These are phyloP conservation scores for Xylaria sp. DNA, from an alignment of 2,329 filamentous ascomycete genomes.

Conservation along the genomic window DNA sequence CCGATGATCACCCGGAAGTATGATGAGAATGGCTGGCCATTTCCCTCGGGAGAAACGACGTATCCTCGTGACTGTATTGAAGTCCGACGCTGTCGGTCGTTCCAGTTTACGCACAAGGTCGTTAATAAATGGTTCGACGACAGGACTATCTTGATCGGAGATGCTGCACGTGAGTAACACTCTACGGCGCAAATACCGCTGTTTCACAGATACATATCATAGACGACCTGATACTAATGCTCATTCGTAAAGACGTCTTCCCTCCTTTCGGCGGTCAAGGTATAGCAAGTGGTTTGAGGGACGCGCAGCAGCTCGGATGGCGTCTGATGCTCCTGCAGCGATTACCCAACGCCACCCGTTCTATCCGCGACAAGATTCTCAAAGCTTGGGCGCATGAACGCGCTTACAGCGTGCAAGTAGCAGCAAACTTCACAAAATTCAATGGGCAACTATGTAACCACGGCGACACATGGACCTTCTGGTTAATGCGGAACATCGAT, in stretches of 20 bases:
- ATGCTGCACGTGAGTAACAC: conserved; percentile 51
- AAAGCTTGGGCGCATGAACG: conserved; percentile 33
- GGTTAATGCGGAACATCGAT: conserved; percentile 28
- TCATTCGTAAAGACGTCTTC: conserved; percentile 45
- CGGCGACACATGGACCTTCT: conserved; percentile 29
- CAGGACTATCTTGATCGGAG: conserved; percentile 52
- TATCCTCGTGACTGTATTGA: conserved; percentile 54
- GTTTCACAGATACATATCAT: not conserved
- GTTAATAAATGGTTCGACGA: conserved; percentile 53
- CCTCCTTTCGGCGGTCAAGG: conserved; percentile 52
- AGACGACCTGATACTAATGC: not conserved
- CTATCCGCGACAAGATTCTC: conserved; percentile 23
- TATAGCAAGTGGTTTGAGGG: conserved; percentile 44
- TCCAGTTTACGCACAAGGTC: conserved; percentile 51
- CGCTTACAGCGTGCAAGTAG: conserved; percentile 27
- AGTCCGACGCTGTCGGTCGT: conserved; percentile 52
- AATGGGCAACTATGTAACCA: conserved; percentile 36
- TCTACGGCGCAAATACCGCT: too few species aligned
- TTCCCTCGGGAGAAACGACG: conserved; percentile 38
- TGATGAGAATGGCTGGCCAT: conserved; percentile 35
- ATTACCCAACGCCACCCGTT: conserved; percentile 10
- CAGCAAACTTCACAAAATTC: conserved; percentile 30
- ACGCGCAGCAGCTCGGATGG: conserved; percentile 45
- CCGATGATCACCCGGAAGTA: conserved; percentile 41
- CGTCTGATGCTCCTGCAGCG: conserved; percentile 37